Evolutionary conservation across 257 asterid species (phyloP).

Genomic region (Nicotiana tabacum): DNA sequence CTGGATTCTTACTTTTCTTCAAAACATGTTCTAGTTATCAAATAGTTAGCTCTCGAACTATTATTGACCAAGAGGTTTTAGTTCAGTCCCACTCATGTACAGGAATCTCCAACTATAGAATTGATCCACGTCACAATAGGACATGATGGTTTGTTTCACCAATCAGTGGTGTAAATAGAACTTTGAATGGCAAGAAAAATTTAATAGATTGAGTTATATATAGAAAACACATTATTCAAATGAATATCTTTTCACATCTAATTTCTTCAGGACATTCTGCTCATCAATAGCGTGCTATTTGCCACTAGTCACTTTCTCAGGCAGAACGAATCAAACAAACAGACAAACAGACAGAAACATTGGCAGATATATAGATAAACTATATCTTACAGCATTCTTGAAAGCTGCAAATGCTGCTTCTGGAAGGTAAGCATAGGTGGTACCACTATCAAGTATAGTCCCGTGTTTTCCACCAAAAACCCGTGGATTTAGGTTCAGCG

Average conservation of each 20-base stretch:
- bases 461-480: slow-evolving; percentile 87
- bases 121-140: neutral
- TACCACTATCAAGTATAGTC: slow-evolving; percentile 88
- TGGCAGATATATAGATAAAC: neutral
- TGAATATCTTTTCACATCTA: neutral
- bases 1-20: neutral
- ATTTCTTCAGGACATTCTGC: neutral
- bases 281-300: neutral
- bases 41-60: neutral
- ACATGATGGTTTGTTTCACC: neutral
- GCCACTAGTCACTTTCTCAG: neutral
- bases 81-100: neutral
- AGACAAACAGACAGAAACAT: neutral
- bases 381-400: slow-evolving; percentile 68
- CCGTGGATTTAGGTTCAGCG: slow-evolving; percentile 46
- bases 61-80: neutral
- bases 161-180: neutral
- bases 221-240: neutral
- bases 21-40: neutral
- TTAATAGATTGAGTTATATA: neutral
- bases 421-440: slow-evolving; percentile 93
- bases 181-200: neutral
- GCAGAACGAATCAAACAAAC: neutral
- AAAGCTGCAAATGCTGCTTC: slow-evolving; percentile 71
- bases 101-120: neutral